Base-by-base conservation (phyloP, 2,329 filamentous ascomycete genomes). In the Claviceps purpurea region DNA sequence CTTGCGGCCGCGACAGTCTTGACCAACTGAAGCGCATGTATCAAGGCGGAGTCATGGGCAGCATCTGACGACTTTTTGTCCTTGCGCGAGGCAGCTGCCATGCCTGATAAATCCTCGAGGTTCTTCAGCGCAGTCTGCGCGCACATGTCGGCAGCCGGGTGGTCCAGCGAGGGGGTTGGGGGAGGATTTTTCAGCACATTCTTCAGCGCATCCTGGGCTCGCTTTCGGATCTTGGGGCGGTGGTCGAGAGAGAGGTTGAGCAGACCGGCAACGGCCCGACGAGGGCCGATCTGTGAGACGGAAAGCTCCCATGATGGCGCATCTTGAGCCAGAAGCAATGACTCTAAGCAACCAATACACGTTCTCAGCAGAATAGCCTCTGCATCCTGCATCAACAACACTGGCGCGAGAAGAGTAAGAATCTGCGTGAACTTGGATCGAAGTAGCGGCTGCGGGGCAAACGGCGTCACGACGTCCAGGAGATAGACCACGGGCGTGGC, bases 341-440 rank as follows among this genome's bases (percentile, higher is more conserved):
- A 88, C 70, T 97, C 91, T 41, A 98, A 77, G 64, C 88, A 95
- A 61, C 93, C 93, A 62, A 97, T 93, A 11, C 89, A 93, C 0
- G 90, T 85, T 61, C 87, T 78, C 52, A 97, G 73, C 7, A 97
- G 77, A 5, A 90, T 86, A 6, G 93, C 89, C 69, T 96, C 91
- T 55, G 88, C 87, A 61, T 93, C 86, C 44, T 81, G 74, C 58
- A 87, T 76, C 51, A 87, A 82, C 47, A 98, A 76, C 13, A 90
- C 85, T 2, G 91, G 90, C 20, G 88, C 89, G 59, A 98, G 79
- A 55, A 86, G 83, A 37, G 84, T 82, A 55, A 98, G 82, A 62
- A 98, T 96, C 68, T 94, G 87, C 30, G 87, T 85, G 72, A 98
- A 98, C 68, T 97, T 96, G 59, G 89, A 86, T 63, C 90, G 87